Conservation (phyloP, 2,329 filamentous ascomycete genomes). For the Canariomyces notabilis region DNA sequence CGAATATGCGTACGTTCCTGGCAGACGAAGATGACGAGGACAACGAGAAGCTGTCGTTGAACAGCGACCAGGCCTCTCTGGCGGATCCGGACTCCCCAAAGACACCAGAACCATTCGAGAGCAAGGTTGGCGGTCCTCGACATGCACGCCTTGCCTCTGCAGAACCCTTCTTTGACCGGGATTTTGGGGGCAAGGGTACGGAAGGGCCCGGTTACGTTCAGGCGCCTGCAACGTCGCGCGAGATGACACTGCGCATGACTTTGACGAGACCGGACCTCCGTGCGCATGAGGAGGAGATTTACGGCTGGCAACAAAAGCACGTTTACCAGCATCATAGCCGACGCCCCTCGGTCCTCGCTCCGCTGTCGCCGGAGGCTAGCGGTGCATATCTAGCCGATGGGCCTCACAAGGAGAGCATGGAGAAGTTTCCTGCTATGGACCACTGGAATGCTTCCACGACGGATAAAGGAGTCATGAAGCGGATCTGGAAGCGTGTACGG, state of each 20-base stretch:
- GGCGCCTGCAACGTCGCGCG: slow-evolving; percentile 57
- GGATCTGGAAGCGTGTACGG: slow-evolving; percentile 59
- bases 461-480: slow-evolving; percentile 54
- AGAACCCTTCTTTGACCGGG: slow-evolving; percentile 6
- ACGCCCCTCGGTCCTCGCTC: slow-evolving; percentile 20
- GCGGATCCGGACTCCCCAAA: slow-evolving; percentile 56
- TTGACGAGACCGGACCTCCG: slow-evolving; percentile 84
- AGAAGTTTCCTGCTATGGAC: slow-evolving; percentile 50
- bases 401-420: slow-evolving; percentile 48
- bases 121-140: slow-evolving; percentile 22
- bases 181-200: slow-evolving; percentile 30
- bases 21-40: slow-evolving; percentile 35
- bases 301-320: slow-evolving; percentile 60
- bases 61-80: slow-evolving; percentile 51
- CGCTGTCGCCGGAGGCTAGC: slow-evolving; percentile 21
- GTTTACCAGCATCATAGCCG: slow-evolving; percentile 23
- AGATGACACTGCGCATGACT: slow-evolving; percentile 97
- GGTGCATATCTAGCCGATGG: slow-evolving; percentile 30
- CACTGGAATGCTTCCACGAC: slow-evolving; percentile 42
- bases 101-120: slow-evolving; percentile 48
- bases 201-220: slow-evolving; percentile 42
- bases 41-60: slow-evolving; percentile 46
- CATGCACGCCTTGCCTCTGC: slow-evolving; percentile 17
- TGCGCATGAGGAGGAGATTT: slow-evolving; percentile 65
- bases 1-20: slow-evolving; percentile 53